Conservation (phyloP, 2,329 filamentous ascomycete genomes). For the Pseudocercospora macadamiae region DNA sequence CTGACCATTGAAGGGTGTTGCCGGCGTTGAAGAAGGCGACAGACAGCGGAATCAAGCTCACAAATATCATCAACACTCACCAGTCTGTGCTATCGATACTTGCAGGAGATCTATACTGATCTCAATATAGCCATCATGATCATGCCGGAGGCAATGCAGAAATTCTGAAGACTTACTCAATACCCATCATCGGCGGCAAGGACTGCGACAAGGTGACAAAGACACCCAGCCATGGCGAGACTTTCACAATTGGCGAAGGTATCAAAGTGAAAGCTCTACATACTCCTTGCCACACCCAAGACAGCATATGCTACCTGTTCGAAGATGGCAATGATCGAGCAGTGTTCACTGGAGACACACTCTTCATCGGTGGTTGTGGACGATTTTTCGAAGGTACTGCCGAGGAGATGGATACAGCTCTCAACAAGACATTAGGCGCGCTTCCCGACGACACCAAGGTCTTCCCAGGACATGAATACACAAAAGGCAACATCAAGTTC, state of each 20-base stretch:
- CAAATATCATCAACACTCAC: constrained; percentile 92
- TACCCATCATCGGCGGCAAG: constrained; percentile 84
- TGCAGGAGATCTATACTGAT: constrained; percentile 2
- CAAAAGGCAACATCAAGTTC: constrained; percentile 94
- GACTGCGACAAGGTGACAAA: constrained; percentile 79
- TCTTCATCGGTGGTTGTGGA: constrained; percentile 94
- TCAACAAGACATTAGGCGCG: constrained; percentile 80
- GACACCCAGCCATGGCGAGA: constrained; percentile 74
- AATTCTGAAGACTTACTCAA: constrained; percentile 64
- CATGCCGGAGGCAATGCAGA: constrained; percentile 90
- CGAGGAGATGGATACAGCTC: constrained; percentile 86
- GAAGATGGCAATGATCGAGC: constrained; percentile 74
- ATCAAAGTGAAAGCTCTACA: constrained; percentile 87
- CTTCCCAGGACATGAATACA: constrained; percentile 96
- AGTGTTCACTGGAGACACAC: constrained; percentile 94
- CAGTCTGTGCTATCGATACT: constrained; percentile 67
- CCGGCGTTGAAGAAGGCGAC: constrained; percentile 74
- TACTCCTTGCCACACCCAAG: constrained; percentile 96
- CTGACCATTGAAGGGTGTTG: constrained; percentile 52
- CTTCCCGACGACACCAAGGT: constrained; percentile 90
- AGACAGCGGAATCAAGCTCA: constrained; percentile 75
- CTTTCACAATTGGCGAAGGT: constrained; percentile 76
- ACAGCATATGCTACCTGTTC: constrained; percentile 94
- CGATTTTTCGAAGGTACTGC: constrained; percentile 93
- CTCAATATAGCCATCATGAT: constrained; percentile 75